Evolutionary conservation across 768 basidiomycete genomes (phyloP), one percentile per base, ranked within the genome.

Genomic region (Thelephora ganbajun): DNA sequence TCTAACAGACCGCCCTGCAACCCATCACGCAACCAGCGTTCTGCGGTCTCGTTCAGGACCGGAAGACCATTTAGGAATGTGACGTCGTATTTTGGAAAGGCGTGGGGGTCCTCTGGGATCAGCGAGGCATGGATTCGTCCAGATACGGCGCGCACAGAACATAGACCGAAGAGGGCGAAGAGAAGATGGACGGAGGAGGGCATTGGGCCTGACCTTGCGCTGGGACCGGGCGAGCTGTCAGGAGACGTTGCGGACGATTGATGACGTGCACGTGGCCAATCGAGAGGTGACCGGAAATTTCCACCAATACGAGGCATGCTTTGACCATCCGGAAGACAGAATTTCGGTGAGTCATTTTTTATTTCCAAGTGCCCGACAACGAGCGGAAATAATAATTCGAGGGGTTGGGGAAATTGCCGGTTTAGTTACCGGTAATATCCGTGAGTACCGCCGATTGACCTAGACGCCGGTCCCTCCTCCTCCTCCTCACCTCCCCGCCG

Each of bases 51-150:
- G 54, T 82, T 80, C 20, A 71, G 62, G 53, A 91, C 65, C 22
- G 88, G 87, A n/a, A 79, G 73, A 49, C 74, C 73, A 59, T 86
- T 84, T 58, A 91, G 74, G 63, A 86, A 91, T 35, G 78, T 66
- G 51, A 91, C 80, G 36, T 76, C 73, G 59, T 77, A 83, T 60
- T 91, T 91, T 53, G 88, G 89, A 59, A 81, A 88, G 0, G 88
- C 80, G 61, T 78, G 74, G 13, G 78, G 69, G 56, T 91, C 88
- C 56, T 89, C 83, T 23, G 88, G 86, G 42, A 87, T 70, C 7
- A 57, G 57, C 0, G 60, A 59, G 50, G 81, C 77, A 58, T 86
- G 79, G 23, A 80, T 60, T n/a, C 68, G 36, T 37, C 56, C 48
- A 11, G 46, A 50, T 53, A 46, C 52, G 46, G 26, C 26, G 26